Base-by-base conservation (phyloP, 306 rosid genomes). In the Prinsepia uniflora region DNA sequence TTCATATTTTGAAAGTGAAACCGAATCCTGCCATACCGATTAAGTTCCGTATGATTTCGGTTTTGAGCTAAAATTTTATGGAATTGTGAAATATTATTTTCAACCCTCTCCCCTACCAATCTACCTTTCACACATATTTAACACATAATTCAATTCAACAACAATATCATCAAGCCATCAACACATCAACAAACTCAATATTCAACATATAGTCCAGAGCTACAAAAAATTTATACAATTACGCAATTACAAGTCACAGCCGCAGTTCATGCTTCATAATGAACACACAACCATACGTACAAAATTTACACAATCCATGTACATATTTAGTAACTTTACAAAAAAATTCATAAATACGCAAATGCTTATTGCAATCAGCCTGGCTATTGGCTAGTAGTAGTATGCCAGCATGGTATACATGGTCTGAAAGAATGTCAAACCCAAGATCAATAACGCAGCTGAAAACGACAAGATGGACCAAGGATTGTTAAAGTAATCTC, bases 381-480 rank as follows among this genome's bases (percentile, higher is more conserved):
- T n/a, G n/a, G n/a, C n/a, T n/a, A n/a, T n/a, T 20, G 40, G 17
- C 63, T 57, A 57, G 63, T 57, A 5, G n/a, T 11, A 57, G 11
- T n/a, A n/a, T n/a, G 63, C 3, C 41, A 57, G 39, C 22, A 24
- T 12, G 14, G 63, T 10, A 57, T 24, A 57, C 24, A 24, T 24
- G 40, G 63, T 57, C 11, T 57, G 63, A 20, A 24, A 10, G 63
- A 57, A 57, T 15, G 63, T 57, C 40, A 57, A 22, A 24, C 63
- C 63, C 24, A 57, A 40, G 40, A 24, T 57, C 41, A 57, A 7
- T 8, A 57, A 40, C 10, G 63, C 63, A 57, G 63, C 63, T 10
- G 63, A 4, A 57, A 57, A 57, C 15, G 63, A 57, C 63, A 57
- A 24, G 40, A 24, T 20, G 22, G 63, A 57, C 63, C 63, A 57